Base-by-base conservation (phyloP, 352 stramenopile species). In the Plasmopara halstedii region DNA sequence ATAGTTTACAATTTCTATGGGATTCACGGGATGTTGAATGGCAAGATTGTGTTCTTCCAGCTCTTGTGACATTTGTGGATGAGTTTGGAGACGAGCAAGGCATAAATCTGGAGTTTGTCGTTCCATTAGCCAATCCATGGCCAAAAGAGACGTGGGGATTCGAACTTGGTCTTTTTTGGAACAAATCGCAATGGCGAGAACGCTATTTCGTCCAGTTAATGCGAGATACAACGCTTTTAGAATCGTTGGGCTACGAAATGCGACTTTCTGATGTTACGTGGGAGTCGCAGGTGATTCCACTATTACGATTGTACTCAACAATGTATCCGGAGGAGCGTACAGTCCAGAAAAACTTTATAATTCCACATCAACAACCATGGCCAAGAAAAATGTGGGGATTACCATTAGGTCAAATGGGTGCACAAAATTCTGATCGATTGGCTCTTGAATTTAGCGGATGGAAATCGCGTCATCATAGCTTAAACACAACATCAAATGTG, bases 141-240 rank as follows among this genome's bases (percentile, higher is more conserved):
- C 39, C 48, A 1, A 58, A 62, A 10, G 46, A 52, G 45, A 66
- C 57, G 11, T 66, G 57, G 57, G 47, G 53, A 3, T 17, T 66
- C 3, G 26, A 58, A 32, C 23, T 66, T 0, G 57, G 57, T 1
- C 18, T 49, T 1, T 66, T 66, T 40, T 15, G 62, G 33, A 52
- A 15, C 8, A 33, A 62, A 18, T 44, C 57, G 6, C 53, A 53
- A 5, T 35, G 32, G 20, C 50, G 57, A 56, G 57, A 66, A 19
- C 42, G 52, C 29, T 66, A 56, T 54, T 66, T 62, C 20, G 37
- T 60, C 13, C 57, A 62, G 25, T 58, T 66, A 46, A 23, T 43
- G 19, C 46, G 32, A 25, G 57, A 66, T 32, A 25, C 39, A 0
- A 13, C 14, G 14, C 26, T 62, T 2, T 20, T 66, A 44, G 42